Evolutionary conservation across 805 yeast species (phyloP), one percentile per base, ranked within the genome.

Genomic region (Lachancea waltii): DNA sequence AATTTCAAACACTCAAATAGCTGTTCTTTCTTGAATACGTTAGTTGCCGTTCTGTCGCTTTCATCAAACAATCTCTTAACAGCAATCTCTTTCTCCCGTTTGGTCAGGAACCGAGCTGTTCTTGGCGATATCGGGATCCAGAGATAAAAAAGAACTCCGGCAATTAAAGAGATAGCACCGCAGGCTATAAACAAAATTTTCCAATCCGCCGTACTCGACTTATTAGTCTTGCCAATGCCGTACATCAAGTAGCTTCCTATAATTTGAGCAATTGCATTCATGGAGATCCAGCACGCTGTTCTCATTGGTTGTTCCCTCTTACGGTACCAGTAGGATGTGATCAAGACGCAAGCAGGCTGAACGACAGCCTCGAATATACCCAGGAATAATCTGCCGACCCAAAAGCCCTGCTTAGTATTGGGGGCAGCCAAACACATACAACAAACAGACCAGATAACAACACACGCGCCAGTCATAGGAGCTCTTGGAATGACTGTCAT

Each of bases 221-320:
- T 20, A 17, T 42, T 35, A 5, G 44, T 35, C 19, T 40, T 27
- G 7, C 49, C 49, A 20, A 47, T 47, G 7, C 40, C 51, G 17
- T 43, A 47, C 16, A 42, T 44, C 20, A 47, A 29, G 7, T 38
- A 30, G 13, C 50, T 43, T 33, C 50, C 51, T 18, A 34, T 35
- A 7, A 45, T 41, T 22, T 37, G 40, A 6, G 48, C 49, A 6
- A 45, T 14, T 15, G 50, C 63, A 26, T 48, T 41, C 24, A 51
- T 52, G 28, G 50, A 43, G 34, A 50, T 54, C 62, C 62, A 59
- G 16, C 54, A 36, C 15, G 62, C 62, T 41, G 48, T 48, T 35
- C 60, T 38, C 28, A 53, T 39, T 3, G 57, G 54, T 15, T 52
- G 48, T 21, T 56, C 57, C 11, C 47, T 36, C 18, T 49, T 38